Base-by-base conservation (phyloP, 2,329 filamentous ascomycete species). In the Blastomyces gilchristii region DNA sequence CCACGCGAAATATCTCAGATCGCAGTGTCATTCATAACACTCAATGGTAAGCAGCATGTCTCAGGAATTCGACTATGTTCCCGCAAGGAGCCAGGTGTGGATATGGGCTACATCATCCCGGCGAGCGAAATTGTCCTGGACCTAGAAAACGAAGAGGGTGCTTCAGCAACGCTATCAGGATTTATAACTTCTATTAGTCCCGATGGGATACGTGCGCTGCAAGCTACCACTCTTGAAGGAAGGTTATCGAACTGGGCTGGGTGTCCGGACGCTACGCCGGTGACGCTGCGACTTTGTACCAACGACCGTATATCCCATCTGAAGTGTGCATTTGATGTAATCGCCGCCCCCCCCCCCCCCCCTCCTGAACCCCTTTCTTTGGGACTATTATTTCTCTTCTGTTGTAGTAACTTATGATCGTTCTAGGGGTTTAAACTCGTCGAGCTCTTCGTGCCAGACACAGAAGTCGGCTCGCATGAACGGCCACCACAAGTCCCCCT, bases 371-470 rank as follows among this genome's bases (percentile, higher is more conserved):
- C n/a, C n/a, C n/a, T 22, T 22, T 22, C 34, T 31, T 34, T 7
- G 34, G n/a, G 25, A 8, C 28, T 22, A 28, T 31, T 34, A 22
- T 22, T 22, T 45, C 14, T 37, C 5, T 58, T 47, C 6, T 16
- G 2, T 45, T 39, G 31, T 37, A 28, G 22, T 62, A 62, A 62
- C 34, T 34, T 7, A 12, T 49, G 6, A 43, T 43, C 41, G 34
- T 34, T 49, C 11, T 34, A 68, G 67, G 66, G 65, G 18, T 67
- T 68, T 50, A 68, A 68, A 63, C 61, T 69, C 60, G 63, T 66
- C 37, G 64, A 61, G 9, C 60, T 69, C 39, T 63, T 67, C 7
- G 66, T 69, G 25, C 66, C 66, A 7, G 61, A 65, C 37, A 61
- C 66, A n/a, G 61, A 64, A 34, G 63, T 63, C 14, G 58, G 60